Conservation (phyloP, 768 basidiomycete species). For the Boletus barrowsii region DNA sequence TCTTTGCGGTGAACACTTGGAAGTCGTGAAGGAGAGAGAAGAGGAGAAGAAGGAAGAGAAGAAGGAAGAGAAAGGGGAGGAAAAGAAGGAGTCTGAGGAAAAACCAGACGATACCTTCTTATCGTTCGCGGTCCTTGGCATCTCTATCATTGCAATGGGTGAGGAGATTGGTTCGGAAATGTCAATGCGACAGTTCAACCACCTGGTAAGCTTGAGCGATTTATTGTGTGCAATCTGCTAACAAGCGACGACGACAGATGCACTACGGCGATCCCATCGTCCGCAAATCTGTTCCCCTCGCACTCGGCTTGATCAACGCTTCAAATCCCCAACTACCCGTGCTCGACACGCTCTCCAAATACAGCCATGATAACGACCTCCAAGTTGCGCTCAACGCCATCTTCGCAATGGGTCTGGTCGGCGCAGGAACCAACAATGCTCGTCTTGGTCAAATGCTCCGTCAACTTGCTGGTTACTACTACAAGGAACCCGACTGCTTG, state of each 20-base stretch:
- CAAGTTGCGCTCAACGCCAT: constrained; percentile 94
- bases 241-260: constrained; percentile 61
- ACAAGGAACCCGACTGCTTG: constrained; percentile 94
- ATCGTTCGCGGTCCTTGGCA: constrained; percentile 89
- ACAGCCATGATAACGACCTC: constrained; percentile 99
- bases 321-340: constrained; percentile 95
- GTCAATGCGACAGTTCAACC: constrained; percentile 96
- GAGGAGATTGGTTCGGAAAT: constrained; percentile 98
- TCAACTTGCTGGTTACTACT: constrained; percentile 95
- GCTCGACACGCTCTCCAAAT: constrained; percentile 96
- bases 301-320: constrained; percentile 89
- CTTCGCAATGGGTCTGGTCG: constrained; percentile 97
- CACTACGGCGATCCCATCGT: constrained; percentile 94
- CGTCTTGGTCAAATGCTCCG: constrained; percentile 96
- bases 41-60: constrained; percentile 38
- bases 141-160: constrained; percentile 95
- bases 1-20: constrained; percentile 89
- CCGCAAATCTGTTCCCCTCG: constrained; percentile 90
- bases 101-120: constrained; percentile 78
- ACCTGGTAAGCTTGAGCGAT: constrained; percentile 59
- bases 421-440: constrained; percentile 98
- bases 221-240: constrained; percentile 3
- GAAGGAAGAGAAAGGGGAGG: constrained; percentile 55
- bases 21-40: constrained; percentile 39
- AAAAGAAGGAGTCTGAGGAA: constrained; percentile 55